Conservation (phyloP, 805 yeast genomes). For the Lipomyces anomalus region DNA sequence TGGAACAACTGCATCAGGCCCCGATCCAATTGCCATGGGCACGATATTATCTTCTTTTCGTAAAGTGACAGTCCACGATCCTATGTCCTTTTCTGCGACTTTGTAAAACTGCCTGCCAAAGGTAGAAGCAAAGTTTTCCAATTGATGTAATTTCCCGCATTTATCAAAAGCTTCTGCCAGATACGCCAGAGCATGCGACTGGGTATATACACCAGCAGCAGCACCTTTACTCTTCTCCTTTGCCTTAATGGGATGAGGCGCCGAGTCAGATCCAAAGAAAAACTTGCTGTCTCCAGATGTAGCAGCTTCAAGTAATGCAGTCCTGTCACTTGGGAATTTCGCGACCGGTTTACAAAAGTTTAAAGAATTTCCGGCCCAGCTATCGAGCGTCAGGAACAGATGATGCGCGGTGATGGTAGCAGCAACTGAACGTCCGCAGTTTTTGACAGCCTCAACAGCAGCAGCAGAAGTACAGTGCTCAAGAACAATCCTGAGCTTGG, state of each 20-base stretch:
- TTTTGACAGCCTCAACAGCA: conserved; percentile 71
- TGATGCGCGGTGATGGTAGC: conserved; percentile 97
- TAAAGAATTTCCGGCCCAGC: conserved; percentile 94
- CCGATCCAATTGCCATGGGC: conserved; percentile 51
- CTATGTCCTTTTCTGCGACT: conserved; percentile 43
- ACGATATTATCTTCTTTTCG: conserved; percentile 45
- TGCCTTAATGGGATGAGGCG: conserved; percentile 84
- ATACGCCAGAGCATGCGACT: conserved; percentile 72
- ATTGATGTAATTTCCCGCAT: conserved; percentile 54
- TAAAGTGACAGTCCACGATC: conserved; percentile 46
- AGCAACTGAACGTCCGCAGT: conserved; percentile 70
- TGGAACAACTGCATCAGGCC: conserved; percentile 62
- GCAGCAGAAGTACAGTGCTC: conserved; percentile 94
- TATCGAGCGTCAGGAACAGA: conserved; percentile 77
- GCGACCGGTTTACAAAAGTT: conserved; percentile 98
- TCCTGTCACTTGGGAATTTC: conserved; percentile 76
- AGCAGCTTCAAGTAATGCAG: conserved; percentile 80
- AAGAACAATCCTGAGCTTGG: conserved; percentile 74
- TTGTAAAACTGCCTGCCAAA: conserved; percentile 69
- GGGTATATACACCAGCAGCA: conserved; percentile 98
- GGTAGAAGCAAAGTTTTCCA: conserved; percentile 69
- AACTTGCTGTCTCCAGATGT: conserved; percentile 86
- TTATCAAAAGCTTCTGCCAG: conserved; percentile 80
- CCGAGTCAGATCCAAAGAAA: conserved; percentile 96
- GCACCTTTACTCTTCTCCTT: conserved; percentile 77